Base-by-base conservation (phyloP, 805 yeast genomes). In the Starmerella kuoi region DNA sequence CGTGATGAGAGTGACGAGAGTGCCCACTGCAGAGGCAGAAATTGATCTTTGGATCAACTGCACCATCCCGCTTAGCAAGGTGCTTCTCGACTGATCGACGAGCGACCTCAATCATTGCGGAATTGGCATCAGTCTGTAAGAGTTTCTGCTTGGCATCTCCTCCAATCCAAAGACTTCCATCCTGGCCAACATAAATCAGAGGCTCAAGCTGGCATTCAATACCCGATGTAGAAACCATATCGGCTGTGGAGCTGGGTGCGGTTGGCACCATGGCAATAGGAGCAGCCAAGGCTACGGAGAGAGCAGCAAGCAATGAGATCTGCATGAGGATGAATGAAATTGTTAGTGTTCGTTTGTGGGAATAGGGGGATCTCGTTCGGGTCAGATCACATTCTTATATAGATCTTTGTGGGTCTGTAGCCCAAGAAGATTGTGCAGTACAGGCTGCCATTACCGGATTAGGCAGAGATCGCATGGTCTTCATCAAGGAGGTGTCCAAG, bases 101-200 rank as follows among this genome's bases (percentile, higher is more conserved):
- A 34, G 32, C 39, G 11, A 24, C 38, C 33, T 14, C 24, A 23
- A 30, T 17, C 22, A 32, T 19, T 14, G 38, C 35, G 24, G 23
- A 27, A 30, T 18, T 28, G 20, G 46, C 42, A 21, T 37, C 42
- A 5, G 22, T 11, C 17, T 23, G 36, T 5, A 34, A 14, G 12
- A 43, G 40, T 36, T 37, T 32, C 43, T 34, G 18, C 36, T 39
- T 36, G 12, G 41, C 44, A 7, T 28, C 41, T 12, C 25, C 25
- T 5, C 41, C 48, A 18, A 41, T 3, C 41, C 43, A 44, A n/a
- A 49, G 39, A 31, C 40, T 42, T 17, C 54, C 54, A 22, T 49
- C 50, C 14, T 35, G 7, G 25, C 18, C 33, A 19, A 41, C 38
- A 33, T 17, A 49, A 25, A 49, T 39, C 26, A 47, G 26, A 17